Evolutionary conservation across 371 early-diverging fungal species (phyloP), one percentile per base, ranked within the genome.

Genomic region (Batkoa obscura): DNA sequence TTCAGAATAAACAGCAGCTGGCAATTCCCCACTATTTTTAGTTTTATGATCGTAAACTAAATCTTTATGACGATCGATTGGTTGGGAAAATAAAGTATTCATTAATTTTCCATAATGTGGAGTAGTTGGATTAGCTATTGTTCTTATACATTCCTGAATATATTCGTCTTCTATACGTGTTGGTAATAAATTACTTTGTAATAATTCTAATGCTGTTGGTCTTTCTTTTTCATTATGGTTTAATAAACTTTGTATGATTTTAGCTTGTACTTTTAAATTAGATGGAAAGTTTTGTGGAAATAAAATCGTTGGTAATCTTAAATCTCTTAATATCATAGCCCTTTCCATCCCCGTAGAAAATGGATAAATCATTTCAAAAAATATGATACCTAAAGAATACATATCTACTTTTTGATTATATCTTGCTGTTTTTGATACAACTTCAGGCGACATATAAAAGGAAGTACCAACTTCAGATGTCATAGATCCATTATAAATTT

Each of bases 391-490:
- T 38, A 56, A 37, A 8, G 55, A 57, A 58, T 60, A 59, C 34
- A 58, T 56, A 32, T 62, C 58, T 8, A 56, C 59, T 64, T 62
- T 76, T 74, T 73, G 72, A 50, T 70, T 76, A 43, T 76, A 76
- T 15, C 77, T 64, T 64, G 73, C 68, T 15, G 71, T 71, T 13
- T 68, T 56, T 83, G 83, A 82, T 12, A 67, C 58, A 10, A 88
- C 79, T 59, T 90, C 93, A 0, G 93, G 94, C 10, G 92, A 87
- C 10, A 90, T 89, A 66, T 95, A 95, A 15, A 92, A 81, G 0
- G 91, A 83, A 0, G 95, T 95, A 5, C 95, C 95, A 23, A 94
- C 81, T 43, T 87, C 38, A 75, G 43, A 12, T 31, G 63, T 63
- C 52, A 63, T 34, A 8, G 60, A 60, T 17, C 52, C 63, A 42